These are phyloP conservation scores for Athelia psychrophila DNA, from an alignment of 1,284 basidiomycete species.

Conservation along the genomic window DNA sequence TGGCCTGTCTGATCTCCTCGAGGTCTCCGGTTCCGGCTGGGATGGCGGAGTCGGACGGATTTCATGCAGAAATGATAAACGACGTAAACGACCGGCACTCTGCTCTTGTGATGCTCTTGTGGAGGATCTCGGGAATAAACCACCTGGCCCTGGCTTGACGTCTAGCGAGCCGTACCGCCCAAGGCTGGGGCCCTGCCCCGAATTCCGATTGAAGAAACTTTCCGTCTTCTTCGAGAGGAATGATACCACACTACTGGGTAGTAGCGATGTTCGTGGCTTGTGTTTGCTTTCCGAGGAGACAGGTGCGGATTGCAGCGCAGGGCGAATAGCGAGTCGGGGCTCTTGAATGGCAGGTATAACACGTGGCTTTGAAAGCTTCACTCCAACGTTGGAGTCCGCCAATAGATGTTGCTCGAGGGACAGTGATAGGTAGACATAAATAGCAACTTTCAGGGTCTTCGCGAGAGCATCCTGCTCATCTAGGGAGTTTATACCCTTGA, in stretches of 20 bases:
- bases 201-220: constrained; percentile 28
- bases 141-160: constrained; percentile 8
- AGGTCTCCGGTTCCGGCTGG: constrained; percentile 11
- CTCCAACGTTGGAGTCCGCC: constrained; percentile 43
- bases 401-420: constrained; percentile 61
- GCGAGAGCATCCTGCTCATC: constrained; percentile 41
- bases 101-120: constrained; percentile 16
- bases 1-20: constrained; percentile 12
- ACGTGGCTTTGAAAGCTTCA: constrained; percentile 35
- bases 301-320: constrained; percentile 14
- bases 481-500: constrained; percentile 42
- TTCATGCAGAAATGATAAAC: constrained; percentile 46
- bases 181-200: background rate
- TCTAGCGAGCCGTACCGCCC: constrained; percentile 2
- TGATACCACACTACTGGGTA: constrained; percentile 33
- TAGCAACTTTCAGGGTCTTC: constrained; percentile 47
- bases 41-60: constrained; percentile 18
- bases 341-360: background rate
- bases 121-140: constrained; percentile 3
- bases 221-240: constrained; percentile 43
- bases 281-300: constrained; percentile 13
- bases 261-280: constrained; percentile 22
- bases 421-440: constrained; percentile 58
- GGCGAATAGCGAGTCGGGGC: background rate
- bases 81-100: constrained; percentile 27